Percentiles rank a stretch among this genome's conserved stretches.
These are phyloP conservation scores for Nicotiana noctiflora DNA, from an alignment of 257 asterid genomes.

Conservation along the genomic window DNA sequence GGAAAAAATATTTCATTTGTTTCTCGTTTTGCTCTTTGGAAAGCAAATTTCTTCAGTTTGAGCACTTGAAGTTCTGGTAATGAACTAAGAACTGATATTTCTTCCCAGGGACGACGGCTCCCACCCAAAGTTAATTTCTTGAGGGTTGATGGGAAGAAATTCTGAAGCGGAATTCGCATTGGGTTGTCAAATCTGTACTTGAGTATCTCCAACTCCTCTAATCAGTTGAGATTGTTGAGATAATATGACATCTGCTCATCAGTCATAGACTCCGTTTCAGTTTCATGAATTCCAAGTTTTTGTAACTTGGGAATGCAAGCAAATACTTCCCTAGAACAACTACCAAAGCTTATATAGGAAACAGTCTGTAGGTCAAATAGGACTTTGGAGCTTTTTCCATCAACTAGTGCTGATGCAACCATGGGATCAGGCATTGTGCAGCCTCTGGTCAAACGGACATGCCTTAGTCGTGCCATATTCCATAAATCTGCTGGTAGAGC, in stretches of 20 bases:
- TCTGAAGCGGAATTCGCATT: neutral
- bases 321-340: slow-evolving; percentile 11
- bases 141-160: slow-evolving; percentile 15
- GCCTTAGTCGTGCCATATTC: neutral
- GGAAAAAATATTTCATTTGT: slow-evolving; percentile 3
- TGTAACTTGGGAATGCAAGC: slow-evolving; percentile 20
- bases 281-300: slow-evolving; percentile 18
- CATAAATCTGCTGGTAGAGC: neutral
- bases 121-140: slow-evolving; percentile 23
- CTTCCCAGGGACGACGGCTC: slow-evolving; percentile 23
- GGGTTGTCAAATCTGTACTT: slow-evolving; percentile 16
- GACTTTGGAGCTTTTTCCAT: neutral
- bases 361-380: neutral
- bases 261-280: slow-evolving; percentile 12
- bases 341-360: slow-evolving; percentile 10
- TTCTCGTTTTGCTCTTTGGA: slow-evolving; percentile 17
- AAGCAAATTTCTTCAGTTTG: slow-evolving; percentile 22
- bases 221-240: neutral
- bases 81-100: slow-evolving; percentile 17
- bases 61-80: slow-evolving; percentile 28
- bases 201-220: slow-evolving; percentile 5
- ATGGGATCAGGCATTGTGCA: neutral
- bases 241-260: slow-evolving; percentile 9
- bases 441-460: slow-evolving; percentile 18
- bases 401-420: neutral